Base-by-base conservation (phyloP, 2,329 filamentous ascomycete genomes). In the Arthrobotrys iridis region DNA sequence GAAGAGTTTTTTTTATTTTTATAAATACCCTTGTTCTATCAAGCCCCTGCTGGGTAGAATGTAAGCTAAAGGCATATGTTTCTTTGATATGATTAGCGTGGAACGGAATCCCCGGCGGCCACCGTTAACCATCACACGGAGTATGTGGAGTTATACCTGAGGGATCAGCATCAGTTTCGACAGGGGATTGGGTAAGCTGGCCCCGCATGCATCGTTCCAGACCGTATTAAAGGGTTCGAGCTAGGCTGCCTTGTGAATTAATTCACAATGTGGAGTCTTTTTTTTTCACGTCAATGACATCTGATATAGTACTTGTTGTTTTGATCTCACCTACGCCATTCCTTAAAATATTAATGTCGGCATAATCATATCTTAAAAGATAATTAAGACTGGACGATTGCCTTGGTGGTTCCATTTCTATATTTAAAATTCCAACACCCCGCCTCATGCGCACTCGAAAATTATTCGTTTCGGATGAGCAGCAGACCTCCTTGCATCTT, bases 81-180 rank as follows among this genome's bases (percentile, higher is more conserved):
- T 37, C n/a, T n/a, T 37, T 58, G 20, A 57, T 58, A n/a, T 40
- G 5, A 58, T 1, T 52, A 64, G 59, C n/a, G 33, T 55, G 33
- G 60, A 65, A 24, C 30, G 26, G 30, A 22, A 65, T 22, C 46
- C 60, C 24, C 30, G 43, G 41, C 60, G 60, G 33, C 60, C 46
- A 18, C 18, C 24, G 46, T 30, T 50, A 33, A 13, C 22, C 13
- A 43, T 59, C 22, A 26, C 55, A 20, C 55, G 11, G n/a, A 43
- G 48, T n/a, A 66, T 57, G 48, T 66, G 62, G 62, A 57, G 48
- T 28, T 66, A 57, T 55, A 43, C 28, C 10, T 55, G 10, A 37
- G 3, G 10, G 13, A 8, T 22, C n/a, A n/a, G n/a, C n/a, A n/a
- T n/a, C n/a, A n/a, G 18, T 0, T 11, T 37, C n/a, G 50, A n/a